Evolutionary conservation across 2,329 filamentous ascomycete species (phyloP).

Genomic region (Cladophialophora bantiana): DNA sequence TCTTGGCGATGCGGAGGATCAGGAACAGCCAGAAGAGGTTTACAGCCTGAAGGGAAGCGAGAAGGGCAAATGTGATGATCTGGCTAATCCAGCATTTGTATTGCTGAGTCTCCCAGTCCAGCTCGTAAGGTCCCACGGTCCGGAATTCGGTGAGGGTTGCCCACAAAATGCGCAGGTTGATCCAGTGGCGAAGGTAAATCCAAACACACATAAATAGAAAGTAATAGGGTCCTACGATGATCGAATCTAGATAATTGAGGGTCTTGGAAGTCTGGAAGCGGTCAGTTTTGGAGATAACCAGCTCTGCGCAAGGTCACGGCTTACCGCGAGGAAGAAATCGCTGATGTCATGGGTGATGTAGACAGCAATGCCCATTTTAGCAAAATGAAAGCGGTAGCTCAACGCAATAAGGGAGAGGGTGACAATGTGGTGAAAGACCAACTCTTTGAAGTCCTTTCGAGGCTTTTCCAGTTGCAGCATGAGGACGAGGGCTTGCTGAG

Average conservation of each 20-base stretch:
- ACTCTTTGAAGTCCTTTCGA: slow-evolving; percentile 87
- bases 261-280: slow-evolving; percentile 74
- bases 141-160: slow-evolving; percentile 46
- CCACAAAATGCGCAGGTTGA: slow-evolving; percentile 47
- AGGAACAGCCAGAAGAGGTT: slow-evolving; percentile 47
- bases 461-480: slow-evolving; percentile 84
- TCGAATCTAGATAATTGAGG: slow-evolving; percentile 82
- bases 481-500: slow-evolving; percentile 84
- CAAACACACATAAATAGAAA: slow-evolving; percentile 77
- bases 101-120: slow-evolving; percentile 48
- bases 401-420: slow-evolving; percentile 77
- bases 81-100: slow-evolving; percentile 47
- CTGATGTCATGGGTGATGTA: slow-evolving; percentile 90
- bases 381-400: slow-evolving; percentile 91
- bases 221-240: slow-evolving; percentile 78
- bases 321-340: slow-evolving; percentile 87
- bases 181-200: slow-evolving; percentile 83
- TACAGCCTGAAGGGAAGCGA: slow-evolving; percentile 45
- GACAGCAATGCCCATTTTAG: slow-evolving; percentile 85
- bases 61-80: slow-evolving; percentile 45
- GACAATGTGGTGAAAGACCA: slow-evolving; percentile 85
- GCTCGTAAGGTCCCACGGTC: slow-evolving; percentile 45
- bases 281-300: slow-evolving; percentile 25
- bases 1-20: slow-evolving; percentile 44
- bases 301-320: slow-evolving; percentile 42